Percentiles rank a stretch among this genome's conserved stretches.
phyloP scores from a whole-genome alignment of 2,329 filamentous ascomycete species.

The Teratosphaeria nubilosa region DNA sequence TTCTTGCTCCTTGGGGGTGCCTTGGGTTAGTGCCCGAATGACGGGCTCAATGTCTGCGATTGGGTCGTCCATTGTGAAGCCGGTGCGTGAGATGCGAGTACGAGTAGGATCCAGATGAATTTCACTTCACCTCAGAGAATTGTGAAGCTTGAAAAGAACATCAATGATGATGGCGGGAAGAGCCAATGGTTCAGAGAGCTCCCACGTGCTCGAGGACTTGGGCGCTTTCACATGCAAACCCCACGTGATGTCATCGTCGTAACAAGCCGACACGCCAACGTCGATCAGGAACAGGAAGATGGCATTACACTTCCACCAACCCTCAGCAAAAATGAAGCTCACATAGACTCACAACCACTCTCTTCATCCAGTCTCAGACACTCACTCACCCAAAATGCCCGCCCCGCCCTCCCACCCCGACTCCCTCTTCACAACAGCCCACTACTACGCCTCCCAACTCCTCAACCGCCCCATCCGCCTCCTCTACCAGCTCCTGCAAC shows the following conservation, averaged over 20 bases:
- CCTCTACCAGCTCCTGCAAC: slow-evolving; percentile 56
- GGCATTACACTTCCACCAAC: not conserved
- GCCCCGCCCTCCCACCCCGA: not conserved
- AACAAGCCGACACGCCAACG: not conserved
- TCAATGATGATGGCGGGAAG: not conserved
- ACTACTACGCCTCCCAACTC: slow-evolving; percentile 12
- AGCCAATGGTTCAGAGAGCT: not conserved
- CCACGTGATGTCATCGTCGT: not conserved
- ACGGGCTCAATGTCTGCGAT: slow-evolving; percentile 53
- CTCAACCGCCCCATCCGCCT: slow-evolving; percentile 43
- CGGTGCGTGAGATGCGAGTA: not conserved
- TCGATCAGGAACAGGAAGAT: not conserved
- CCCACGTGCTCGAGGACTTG: not conserved
- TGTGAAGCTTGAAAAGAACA: not conserved
- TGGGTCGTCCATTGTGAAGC: slow-evolving; percentile 23
- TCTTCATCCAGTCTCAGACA: not conserved
- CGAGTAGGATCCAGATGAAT: not conserved
- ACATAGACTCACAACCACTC: not conserved
- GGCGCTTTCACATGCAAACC: slow-evolving; percentile 1
- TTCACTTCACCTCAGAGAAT: not conserved
- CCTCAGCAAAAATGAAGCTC: not conserved
- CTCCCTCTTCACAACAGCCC: not conserved
- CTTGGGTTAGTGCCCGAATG: slow-evolving; percentile 59
- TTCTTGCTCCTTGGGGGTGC: slow-evolving; percentile 55
- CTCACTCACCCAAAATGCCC: not conserved